Evolutionary conservation across 225 moss, liverwort and hornwort genomes (phyloP).

Genomic region (Ulota crispa): DNA sequence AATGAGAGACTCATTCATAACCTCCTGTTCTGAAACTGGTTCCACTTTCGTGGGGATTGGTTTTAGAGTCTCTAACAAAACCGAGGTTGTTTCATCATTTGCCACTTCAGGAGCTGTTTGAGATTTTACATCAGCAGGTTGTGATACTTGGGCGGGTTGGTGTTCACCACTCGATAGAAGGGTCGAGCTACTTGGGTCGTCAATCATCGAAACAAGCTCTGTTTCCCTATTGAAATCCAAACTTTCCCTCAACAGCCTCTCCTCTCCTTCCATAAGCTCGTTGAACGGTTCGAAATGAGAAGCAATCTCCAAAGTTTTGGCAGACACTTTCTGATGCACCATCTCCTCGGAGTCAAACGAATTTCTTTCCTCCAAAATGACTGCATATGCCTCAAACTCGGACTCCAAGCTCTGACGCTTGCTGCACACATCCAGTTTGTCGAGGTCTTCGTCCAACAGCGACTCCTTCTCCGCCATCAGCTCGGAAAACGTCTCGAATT

Average conservation of each 20-base stretch:
- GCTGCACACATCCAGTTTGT: slow-evolving; percentile 45
- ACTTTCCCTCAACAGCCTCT: slow-evolving; percentile 46
- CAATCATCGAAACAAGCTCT: not conserved
- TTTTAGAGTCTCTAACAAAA: not conserved
- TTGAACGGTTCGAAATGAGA: slow-evolving; percentile 55
- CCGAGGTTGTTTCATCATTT: not conserved
- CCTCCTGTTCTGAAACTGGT: slow-evolving; percentile 11
- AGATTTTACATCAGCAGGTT: not conserved
- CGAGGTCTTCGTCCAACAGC: slow-evolving; percentile 56
- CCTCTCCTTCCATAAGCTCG: slow-evolving; percentile 66
- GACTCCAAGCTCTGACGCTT: slow-evolving; percentile 66
- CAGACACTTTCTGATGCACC: slow-evolving; percentile 40
- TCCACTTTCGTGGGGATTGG: not conserved
- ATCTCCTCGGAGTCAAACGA: slow-evolving; percentile 29
- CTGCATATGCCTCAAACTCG: slow-evolving; percentile 51
- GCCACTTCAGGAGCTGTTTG: not conserved
- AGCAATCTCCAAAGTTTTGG: slow-evolving; percentile 50
- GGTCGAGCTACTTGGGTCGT: not conserved
- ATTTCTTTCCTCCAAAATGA: slow-evolving; percentile 32
- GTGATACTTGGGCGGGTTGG: not conserved
- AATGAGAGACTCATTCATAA: not conserved
- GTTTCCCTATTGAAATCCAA: slow-evolving; percentile 10
- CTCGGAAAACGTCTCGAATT: slow-evolving; percentile 66
- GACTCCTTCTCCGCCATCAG: slow-evolving; percentile 58
- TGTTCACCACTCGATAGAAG: too few relatives aligned